A percentile compares a stretch with the other conserved stretches of the same genome.
Evolutionary conservation across 2,329 filamentous ascomycete species (phyloP).

Genomic region (Cladosporium sp.): DNA sequence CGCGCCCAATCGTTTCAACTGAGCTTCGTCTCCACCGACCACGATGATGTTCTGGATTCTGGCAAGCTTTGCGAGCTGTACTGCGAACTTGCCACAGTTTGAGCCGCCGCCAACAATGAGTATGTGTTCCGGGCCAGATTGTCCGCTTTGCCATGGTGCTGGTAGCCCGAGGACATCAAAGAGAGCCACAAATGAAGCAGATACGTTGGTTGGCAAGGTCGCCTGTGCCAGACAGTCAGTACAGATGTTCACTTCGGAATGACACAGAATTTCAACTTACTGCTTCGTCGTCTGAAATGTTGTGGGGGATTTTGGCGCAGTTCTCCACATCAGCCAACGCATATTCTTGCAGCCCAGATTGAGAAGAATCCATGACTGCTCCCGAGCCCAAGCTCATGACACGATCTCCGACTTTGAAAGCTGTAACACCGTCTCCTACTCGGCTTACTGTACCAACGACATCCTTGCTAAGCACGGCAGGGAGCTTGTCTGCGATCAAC

Average conservation of each 20-base stretch:
- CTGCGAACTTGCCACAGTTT: constrained; percentile 2
- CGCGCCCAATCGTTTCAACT: neutral
- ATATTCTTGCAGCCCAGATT: constrained; percentile 3
- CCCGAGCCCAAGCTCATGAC: neutral
- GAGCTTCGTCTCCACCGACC: neutral
- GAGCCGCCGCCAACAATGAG: constrained; percentile 8
- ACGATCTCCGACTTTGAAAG: neutral
- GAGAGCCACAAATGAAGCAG: neutral
- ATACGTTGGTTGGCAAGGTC: neutral
- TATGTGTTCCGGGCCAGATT: neutral
- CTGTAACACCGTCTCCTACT: neutral
- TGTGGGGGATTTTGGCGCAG: neutral
- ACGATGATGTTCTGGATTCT: neutral
- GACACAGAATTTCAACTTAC: neutral
- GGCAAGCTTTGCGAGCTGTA: constrained; percentile 3
- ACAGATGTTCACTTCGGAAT: neutral
- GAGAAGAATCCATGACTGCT: neutral
- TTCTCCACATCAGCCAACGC: constrained; percentile 1
- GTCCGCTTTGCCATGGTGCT: neutral
- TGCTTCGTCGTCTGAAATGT: constrained; percentile 4
- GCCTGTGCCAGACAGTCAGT: neutral
- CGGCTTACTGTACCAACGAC: neutral
- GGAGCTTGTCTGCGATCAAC: neutral
- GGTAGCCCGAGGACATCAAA: neutral
- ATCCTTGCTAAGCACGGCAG: constrained; percentile 2